Base-by-base conservation (phyloP, 2,329 filamentous ascomycete species). In the Microthyrium microscopicum region DNA sequence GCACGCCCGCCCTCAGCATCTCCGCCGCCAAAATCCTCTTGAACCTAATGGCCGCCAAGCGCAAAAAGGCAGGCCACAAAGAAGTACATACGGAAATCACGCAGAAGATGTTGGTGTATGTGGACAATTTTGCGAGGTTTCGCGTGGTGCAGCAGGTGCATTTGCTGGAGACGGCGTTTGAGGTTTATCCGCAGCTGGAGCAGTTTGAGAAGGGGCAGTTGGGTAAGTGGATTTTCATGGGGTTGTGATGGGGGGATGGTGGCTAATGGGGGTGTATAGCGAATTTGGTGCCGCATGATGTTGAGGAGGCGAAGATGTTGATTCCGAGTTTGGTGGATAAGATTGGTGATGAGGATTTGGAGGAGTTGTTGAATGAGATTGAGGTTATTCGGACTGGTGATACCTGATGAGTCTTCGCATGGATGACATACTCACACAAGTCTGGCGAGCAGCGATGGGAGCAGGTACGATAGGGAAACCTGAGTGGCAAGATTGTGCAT, bases 231-330 rank as follows among this genome's bases (percentile, higher is more conserved):
- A n/a, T 30, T 8, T 21, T 21, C 20, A 5, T 26, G n/a, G 12
- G 35, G 24, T 18, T 12, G 25, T 15, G 18, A 13, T 13, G 8
- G 20, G 15, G 12, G 15, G 11, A 13, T 33, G 21, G n/a, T 21
- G 32, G 20, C 31, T 34, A 33, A 33, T 36, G 17, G n/a, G n/a
- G n/a, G n/a, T 33, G 45, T 49, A 44, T 49, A 91, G 85, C 84
- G 21, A 92, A 82, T 20, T 64, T 98, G 25, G 93, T 84, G 56
- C 93, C 85, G 52, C 85, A 92, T 47, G 78, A 75, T 28, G 78
- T 83, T 38, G 89, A 98, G 51, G 91, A 98, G 59, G 89, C 89
- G 39, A 94, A 93, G 61, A 93, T 83, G 6, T 67, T 98, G 38
- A 92, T 98, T 41, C 91, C 89, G 1, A 34, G 7, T 6, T 55